These are phyloP conservation scores for Celoporthe dispersa DNA, from an alignment of 2,329 filamentous ascomycete species.

Conservation along the genomic window DNA sequence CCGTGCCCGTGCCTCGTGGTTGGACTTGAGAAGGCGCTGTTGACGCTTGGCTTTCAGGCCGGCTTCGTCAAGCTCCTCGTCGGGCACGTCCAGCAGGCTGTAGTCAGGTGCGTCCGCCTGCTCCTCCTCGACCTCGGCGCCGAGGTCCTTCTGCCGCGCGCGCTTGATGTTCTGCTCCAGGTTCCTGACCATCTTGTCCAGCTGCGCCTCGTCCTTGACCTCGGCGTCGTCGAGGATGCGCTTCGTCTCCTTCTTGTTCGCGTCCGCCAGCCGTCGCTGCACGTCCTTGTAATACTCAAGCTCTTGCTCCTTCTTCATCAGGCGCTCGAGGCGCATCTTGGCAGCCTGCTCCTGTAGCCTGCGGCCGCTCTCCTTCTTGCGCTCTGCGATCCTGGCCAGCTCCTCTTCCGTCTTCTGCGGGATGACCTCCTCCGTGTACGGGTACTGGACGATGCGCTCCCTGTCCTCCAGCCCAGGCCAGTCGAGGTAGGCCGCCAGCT, in stretches of 20 bases:
- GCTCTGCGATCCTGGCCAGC: constrained; percentile 84
- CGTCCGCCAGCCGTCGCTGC: constrained; percentile 70
- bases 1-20: constrained; percentile 89
- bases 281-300: constrained; percentile 91
- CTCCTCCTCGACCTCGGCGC: constrained; percentile 78
- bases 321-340: constrained; percentile 93
- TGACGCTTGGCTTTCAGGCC: constrained; percentile 90
- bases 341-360: constrained; percentile 93
- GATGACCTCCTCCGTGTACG: constrained; percentile 88
- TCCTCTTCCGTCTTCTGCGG: constrained; percentile 95
- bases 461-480: constrained; percentile 92
- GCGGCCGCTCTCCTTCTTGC: constrained; percentile 91
- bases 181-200: constrained; percentile 85
- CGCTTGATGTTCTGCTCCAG: constrained; percentile 89
- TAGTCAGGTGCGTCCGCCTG: constrained; percentile 81
- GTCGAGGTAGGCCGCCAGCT: constrained; percentile 78
- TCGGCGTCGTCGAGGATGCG: constrained; percentile 88
- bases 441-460: constrained; percentile 88
- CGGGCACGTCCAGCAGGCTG: constrained; percentile 83
- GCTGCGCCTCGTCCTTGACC: constrained; percentile 84
- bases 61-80: constrained; percentile 92
- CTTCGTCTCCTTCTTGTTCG: constrained; percentile 90
- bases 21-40: constrained; percentile 90
- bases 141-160: constrained; percentile 90
- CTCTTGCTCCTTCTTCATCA: constrained; percentile 95